Percentiles rank a stretch among this genome's conserved stretches.
phyloP scores from a whole-genome alignment of 805 yeast genomes.

The Ogataea neopini region DNA sequence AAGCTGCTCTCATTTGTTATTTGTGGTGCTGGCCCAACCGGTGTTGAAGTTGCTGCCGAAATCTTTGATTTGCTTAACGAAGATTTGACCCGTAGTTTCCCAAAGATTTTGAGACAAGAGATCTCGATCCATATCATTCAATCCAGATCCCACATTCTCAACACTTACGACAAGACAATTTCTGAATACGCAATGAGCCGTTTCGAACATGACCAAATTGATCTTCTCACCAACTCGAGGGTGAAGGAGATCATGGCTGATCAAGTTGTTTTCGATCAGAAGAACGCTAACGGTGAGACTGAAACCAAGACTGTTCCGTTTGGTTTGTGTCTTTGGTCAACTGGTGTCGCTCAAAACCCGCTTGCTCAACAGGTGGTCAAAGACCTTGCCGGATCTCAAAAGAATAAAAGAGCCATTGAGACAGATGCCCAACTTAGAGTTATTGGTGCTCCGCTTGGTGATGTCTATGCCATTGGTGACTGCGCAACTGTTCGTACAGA shows the following conservation, averaged over 20 bases:
- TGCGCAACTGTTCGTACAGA: constrained; percentile 67
- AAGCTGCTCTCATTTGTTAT: constrained; percentile 61
- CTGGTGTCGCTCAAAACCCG: constrained; percentile 70
- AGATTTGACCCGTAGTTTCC: constrained; percentile 58
- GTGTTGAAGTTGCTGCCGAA: constrained; percentile 75
- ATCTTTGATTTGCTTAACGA: constrained; percentile 65
- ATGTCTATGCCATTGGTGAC: constrained; percentile 72
- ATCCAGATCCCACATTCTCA: constrained; percentile 64
- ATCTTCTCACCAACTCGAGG: constrained; percentile 62
- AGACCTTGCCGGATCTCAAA: constrained; percentile 49
- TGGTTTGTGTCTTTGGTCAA: constrained; percentile 74
- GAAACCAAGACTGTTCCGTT: constrained; percentile 54
- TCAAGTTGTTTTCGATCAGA: constrained; percentile 58
- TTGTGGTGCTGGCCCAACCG: constrained; percentile 79
- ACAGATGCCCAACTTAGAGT: constrained; percentile 74
- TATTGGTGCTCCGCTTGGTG: constrained; percentile 65
- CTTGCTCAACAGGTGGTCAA: constrained; percentile 56
- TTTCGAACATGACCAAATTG: constrained; percentile 62
- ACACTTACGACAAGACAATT: constrained; percentile 67
- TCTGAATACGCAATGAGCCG: constrained; percentile 65
- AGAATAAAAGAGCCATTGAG: constrained; percentile 69
- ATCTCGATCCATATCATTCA: constrained; percentile 69
- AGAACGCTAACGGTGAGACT: constrained; percentile 41
- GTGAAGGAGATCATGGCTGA: constrained; percentile 59
- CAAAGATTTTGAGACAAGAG: constrained; percentile 59